Conservation (phyloP, 495 filamentous ascomycete species). For the Xylaria sp. region DNA sequence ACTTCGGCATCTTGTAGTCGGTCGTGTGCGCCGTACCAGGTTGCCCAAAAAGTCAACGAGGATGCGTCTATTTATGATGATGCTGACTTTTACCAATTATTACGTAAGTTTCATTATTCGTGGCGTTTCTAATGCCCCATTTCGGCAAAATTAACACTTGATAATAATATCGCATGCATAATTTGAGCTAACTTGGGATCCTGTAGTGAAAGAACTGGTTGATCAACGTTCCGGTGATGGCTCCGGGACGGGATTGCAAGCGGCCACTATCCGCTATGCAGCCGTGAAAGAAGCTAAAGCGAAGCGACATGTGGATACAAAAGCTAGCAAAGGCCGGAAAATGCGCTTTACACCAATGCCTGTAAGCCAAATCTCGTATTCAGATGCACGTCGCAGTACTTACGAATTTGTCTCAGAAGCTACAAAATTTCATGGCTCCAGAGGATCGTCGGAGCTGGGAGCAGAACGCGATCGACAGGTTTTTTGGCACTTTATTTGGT, state of each 20-base stretch:
- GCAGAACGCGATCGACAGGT: constrained; percentile 76
- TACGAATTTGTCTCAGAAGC: constrained; percentile 65
- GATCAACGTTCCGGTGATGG: constrained; percentile 76
- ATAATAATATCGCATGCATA: neutral
- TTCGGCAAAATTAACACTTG: neutral
- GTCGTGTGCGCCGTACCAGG: constrained; percentile 74
- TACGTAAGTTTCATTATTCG: constrained; percentile 19
- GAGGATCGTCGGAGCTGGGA: constrained; percentile 83
- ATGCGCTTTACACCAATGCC: constrained; percentile 65
- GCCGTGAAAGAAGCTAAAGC: constrained; percentile 83
- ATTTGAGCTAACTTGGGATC: constrained; percentile 51
- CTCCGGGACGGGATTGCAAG: constrained; percentile 47
- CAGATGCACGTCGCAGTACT: neutral
- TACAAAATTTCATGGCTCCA: constrained; percentile 98
- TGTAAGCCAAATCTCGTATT: constrained; percentile 15
- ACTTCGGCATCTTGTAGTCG: constrained; percentile 39
- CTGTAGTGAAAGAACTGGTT: constrained; percentile 80
- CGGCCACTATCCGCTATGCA: constrained; percentile 59
- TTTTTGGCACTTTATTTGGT: constrained; percentile 90
- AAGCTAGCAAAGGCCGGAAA: constrained; percentile 94
- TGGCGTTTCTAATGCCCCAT: neutral
- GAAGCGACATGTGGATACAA: constrained; percentile 85
- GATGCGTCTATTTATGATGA: constrained; percentile 80
- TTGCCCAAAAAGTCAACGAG: constrained; percentile 58
- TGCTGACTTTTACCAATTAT: constrained; percentile 83